phyloP scores from a whole-genome alignment of 1,284 basidiomycete species.

The Bjerkandera adusta region DNA sequence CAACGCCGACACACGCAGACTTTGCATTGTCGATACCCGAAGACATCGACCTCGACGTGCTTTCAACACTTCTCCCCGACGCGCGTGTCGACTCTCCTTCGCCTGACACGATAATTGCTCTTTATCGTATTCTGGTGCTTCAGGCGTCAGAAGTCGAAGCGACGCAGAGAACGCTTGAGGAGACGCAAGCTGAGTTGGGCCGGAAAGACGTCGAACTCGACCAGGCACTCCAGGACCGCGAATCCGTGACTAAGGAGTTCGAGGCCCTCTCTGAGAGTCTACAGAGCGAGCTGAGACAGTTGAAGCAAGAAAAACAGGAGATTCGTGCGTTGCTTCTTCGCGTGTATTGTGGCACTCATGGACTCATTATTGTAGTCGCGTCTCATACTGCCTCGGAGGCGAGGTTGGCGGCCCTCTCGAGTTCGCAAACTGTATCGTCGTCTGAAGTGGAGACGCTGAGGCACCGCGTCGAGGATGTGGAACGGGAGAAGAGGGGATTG shows the following conservation, averaged over 20 bases:
- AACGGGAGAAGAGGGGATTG: conserved; percentile 79
- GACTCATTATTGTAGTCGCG: conserved; percentile 36
- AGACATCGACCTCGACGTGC: conserved; percentile 60
- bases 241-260: conserved; percentile 53
- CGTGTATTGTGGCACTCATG: conserved; percentile 4
- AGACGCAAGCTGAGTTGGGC: conserved; percentile 58
- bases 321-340: conserved; percentile 45
- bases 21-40: conserved; percentile 42
- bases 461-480: conserved; percentile 63
- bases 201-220: conserved; percentile 77
- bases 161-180: conserved; percentile 59
- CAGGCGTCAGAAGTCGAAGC: conserved; percentile 54
- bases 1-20: conserved; percentile 10
- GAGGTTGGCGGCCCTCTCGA: conserved; percentile 51
- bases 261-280: conserved; percentile 48
- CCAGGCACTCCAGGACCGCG: conserved; percentile 72
- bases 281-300: conserved; percentile 50
- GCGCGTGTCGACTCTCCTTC: conserved; percentile 53
- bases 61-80: conserved; percentile 53
- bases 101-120: conserved; percentile 51
- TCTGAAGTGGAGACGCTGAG: conserved; percentile 57
- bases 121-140: conserved; percentile 61
- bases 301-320: conserved; percentile 60
- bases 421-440: conserved; percentile 55
- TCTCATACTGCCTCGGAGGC: conserved; percentile 51